These are phyloP conservation scores for Sugiyamaella sp. DNA, from an alignment of 1,139 yeast genomes.

Conservation along the genomic window DNA sequence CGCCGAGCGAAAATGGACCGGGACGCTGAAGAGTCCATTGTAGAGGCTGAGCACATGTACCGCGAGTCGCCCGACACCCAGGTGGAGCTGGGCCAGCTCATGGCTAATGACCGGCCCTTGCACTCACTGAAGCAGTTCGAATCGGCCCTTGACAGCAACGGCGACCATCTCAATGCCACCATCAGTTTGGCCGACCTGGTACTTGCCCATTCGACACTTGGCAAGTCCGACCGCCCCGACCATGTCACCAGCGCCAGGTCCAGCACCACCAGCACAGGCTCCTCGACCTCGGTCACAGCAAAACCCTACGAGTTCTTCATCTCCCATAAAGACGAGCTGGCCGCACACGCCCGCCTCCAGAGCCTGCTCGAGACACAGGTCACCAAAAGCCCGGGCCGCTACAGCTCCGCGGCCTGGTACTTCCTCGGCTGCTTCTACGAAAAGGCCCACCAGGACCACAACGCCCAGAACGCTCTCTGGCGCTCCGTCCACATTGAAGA, in stretches of 20 bases:
- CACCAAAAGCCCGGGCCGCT: conserved; percentile 54
- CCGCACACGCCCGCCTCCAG: conserved; percentile 68
- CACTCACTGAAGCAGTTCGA: conserved; percentile 71
- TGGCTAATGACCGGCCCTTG: conserved; percentile 40
- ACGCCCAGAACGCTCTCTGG: conserved; percentile 62
- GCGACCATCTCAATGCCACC: conserved; percentile 58
- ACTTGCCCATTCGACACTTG: conserved; percentile 43
- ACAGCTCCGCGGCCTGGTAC: conserved; percentile 74
- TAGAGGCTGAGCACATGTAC: conserved; percentile 63
- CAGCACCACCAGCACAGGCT: no score
- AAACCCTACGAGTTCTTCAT: conserved; percentile 38
- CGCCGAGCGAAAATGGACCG: conserved; percentile 55
- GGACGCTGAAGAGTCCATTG: conserved; percentile 73
- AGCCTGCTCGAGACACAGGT: conserved; percentile 64
- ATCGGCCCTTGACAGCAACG: conserved; percentile 58
- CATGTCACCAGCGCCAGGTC: no score
- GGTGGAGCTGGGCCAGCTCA: conserved; percentile 57
- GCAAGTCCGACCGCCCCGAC: no score
- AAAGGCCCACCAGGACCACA: conserved; percentile 56
- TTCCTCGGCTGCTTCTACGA: conserved; percentile 68
- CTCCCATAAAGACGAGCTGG: conserved; percentile 56
- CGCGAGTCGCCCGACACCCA: conserved; percentile 58
- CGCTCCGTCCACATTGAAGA: conserved; percentile 70
- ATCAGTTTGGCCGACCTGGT: conserved; percentile 67
- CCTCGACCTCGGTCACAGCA: neutral